These are phyloP conservation scores for Pichia sp. DNA, from an alignment of 1,139 yeast genomes.

Conservation along the genomic window DNA sequence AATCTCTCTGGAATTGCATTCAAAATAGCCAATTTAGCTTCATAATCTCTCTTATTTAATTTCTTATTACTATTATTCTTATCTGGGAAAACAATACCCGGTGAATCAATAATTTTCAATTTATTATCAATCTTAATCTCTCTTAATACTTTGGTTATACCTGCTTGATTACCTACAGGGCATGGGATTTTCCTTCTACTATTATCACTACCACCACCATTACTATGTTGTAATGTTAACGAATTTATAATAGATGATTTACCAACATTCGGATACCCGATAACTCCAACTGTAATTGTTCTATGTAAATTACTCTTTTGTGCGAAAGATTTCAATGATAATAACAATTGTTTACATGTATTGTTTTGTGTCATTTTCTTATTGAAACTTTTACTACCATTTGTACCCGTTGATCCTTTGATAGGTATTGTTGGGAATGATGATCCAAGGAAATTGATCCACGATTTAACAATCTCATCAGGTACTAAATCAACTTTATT, in stretches of 20 bases:
- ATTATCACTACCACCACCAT: no score
- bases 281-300: slow-evolving; percentile 90
- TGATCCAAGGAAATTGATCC: slow-evolving; percentile 75
- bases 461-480: slow-evolving; percentile 68
- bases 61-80: slow-evolving; percentile 30
- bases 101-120: slow-evolving; percentile 84
- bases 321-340: slow-evolving; percentile 81
- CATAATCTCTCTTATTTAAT: slow-evolving; percentile 50
- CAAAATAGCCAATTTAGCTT: slow-evolving; percentile 79
- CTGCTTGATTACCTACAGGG: slow-evolving; percentile 97
- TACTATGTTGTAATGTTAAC: slow-evolving; percentile 76
- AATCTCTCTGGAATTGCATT: slow-evolving; percentile 89
- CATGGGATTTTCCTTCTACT: slow-evolving; percentile 54
- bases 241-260: slow-evolving; percentile 93
- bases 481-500: slow-evolving; percentile 94
- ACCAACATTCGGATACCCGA: slow-evolving; percentile 95
- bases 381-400: slow-evolving; percentile 63
- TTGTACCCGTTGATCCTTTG: slow-evolving; percentile 42
- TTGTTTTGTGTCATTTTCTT: slow-evolving; percentile 66
- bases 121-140: slow-evolving; percentile 90
- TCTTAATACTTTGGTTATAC: slow-evolving; percentile 86
- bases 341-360: slow-evolving; percentile 69
- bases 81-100: slow-evolving; percentile 94
- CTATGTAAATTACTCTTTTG: slow-evolving; percentile 78
- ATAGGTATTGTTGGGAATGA: slow-evolving; percentile 91